Percentiles rank a stretch among this genome's conserved stretches.
Evolutionary conservation across 352 stramenopile species (phyloP).

Genomic region (Phytophthora uliginosa): DNA sequence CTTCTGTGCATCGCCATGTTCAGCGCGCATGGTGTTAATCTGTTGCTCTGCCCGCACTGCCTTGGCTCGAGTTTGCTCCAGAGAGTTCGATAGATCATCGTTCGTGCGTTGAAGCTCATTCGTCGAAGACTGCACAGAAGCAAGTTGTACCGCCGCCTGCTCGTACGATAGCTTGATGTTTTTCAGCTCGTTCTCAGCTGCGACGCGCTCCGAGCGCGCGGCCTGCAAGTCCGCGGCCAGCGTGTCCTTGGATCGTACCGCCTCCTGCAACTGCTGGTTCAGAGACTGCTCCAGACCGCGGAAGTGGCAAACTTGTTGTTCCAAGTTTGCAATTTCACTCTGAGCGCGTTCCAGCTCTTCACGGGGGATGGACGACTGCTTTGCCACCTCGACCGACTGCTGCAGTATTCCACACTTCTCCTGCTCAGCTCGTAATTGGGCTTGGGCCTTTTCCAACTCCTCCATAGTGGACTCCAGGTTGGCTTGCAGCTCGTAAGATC

Average conservation of each 20-base stretch:
- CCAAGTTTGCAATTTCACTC: conserved; percentile 47
- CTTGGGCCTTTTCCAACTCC: conserved; percentile 46
- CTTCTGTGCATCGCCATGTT: conserved; percentile 51
- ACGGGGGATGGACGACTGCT: conserved; percentile 36
- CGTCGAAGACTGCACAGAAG: conserved; percentile 36
- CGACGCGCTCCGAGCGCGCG: conserved; percentile 36
- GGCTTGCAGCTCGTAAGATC: conserved; percentile 61
- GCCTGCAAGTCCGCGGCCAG: conserved; percentile 35
- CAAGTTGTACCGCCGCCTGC: conserved; percentile 37
- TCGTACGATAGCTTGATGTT: conserved; percentile 39
- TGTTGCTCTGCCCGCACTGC: conserved; percentile 58
- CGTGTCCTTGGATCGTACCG: conserved; percentile 36
- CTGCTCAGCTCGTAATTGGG: conserved; percentile 39
- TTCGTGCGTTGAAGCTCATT: conserved; percentile 58
- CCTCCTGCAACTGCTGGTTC: conserved; percentile 45
- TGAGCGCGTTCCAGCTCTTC: conserved; percentile 46
- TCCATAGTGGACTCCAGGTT: conserved; percentile 67
- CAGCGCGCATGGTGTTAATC: conserved; percentile 39
- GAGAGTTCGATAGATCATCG: conserved; percentile 55
- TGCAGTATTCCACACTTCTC: conserved; percentile 37
- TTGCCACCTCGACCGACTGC: conserved; percentile 25
- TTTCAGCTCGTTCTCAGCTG: conserved; percentile 41
- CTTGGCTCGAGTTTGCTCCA: conserved; percentile 56
- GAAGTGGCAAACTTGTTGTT: conserved; percentile 49
- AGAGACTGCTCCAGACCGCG: conserved; percentile 50